These are phyloP conservation scores for Coleophoma eucalyptorum DNA, from an alignment of 2,329 filamentous ascomycete genomes.

Conservation along the genomic window DNA sequence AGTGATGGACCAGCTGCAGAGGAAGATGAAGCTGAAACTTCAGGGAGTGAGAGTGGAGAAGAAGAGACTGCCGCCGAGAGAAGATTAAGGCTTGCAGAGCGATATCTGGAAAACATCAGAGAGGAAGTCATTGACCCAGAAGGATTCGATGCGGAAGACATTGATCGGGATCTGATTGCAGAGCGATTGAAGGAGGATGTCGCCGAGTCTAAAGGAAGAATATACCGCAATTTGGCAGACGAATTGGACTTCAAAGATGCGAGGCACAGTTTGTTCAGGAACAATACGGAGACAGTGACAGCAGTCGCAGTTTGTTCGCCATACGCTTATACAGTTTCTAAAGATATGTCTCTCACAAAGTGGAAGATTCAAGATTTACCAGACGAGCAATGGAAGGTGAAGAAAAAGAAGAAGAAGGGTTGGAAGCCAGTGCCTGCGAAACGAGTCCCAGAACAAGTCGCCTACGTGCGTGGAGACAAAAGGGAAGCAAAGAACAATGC, in stretches of 20 bases:
- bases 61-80: constrained; percentile 88
- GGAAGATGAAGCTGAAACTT: constrained; percentile 54
- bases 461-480: constrained; percentile 58
- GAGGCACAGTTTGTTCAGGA: constrained; percentile 69
- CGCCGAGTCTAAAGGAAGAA: constrained; percentile 82
- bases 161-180: constrained; percentile 89
- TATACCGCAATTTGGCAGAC: constrained; percentile 76
- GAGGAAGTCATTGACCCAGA: constrained; percentile 80
- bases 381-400: constrained; percentile 54
- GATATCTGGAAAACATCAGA: constrained; percentile 87
- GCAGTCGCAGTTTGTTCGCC: constrained; percentile 75
- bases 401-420: constrained; percentile 44
- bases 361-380: constrained; percentile 76
- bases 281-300: constrained; percentile 74
- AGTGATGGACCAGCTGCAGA: constrained; percentile 27
- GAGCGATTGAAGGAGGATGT: constrained; percentile 89
- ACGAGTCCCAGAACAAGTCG: constrained; percentile 59
- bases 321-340: constrained; percentile 83
- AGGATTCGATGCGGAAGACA: constrained; percentile 90
- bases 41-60: constrained; percentile 61
- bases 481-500: constrained; percentile 57
- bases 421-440: constrained; percentile 55
- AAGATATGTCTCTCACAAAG: constrained; percentile 81
- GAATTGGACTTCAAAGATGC: constrained; percentile 68
- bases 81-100: constrained; percentile 80